Evolutionary conservation across 2,329 filamentous ascomycete genomes (phyloP), one percentile per base, ranked within the genome.

Genomic region (Arthroderma sp.): DNA sequence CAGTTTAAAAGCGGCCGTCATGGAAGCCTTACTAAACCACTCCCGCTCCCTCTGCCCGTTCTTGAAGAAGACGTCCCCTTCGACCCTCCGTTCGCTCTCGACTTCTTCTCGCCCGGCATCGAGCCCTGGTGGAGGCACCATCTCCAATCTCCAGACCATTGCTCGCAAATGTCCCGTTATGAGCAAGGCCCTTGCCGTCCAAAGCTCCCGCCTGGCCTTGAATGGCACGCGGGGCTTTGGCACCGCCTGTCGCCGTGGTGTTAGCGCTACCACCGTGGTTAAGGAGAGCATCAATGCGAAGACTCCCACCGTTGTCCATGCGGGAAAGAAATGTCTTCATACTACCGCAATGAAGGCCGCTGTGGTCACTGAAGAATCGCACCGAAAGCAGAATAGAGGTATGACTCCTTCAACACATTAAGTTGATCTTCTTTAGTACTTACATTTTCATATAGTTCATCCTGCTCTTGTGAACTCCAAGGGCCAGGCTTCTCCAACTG

Each of bases 41-140:
- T 95, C 88, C 64, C 87, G 88, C 75, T 80, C 84, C 63, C 83
- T 98, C 81, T 98, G 91, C 70, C 91, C 91, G 45, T 98, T 98
- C 70, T 74, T 98, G 66, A 89, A 88, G 74, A 86, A 88, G 69
- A 89, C 91, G 32, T 89, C 88, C 33, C 86, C 89, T 55, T 83
- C 87, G 56, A 88, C 87, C 46, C 79, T 98, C 52, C 88, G 91
- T 56, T 83, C 88, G 48, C 77, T 98, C 60, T 93, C 83, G 44
- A 79, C 69, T 66, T 79, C 68, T 61, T 77, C 68, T 59, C 75
- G 71, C 55, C 76, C 78, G 63, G 73, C 75, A 50, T 36, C 44
- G 15, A 61, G 60, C 43, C 82, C 81, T 46, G 84, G 87, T 58
- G 89, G 88, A 54, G 86, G 88, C 58, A 86, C 86, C 67, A 94